phyloP scores from a whole-genome alignment of 176 grass and related monocot species.

The Dactylis glomerata region DNA sequence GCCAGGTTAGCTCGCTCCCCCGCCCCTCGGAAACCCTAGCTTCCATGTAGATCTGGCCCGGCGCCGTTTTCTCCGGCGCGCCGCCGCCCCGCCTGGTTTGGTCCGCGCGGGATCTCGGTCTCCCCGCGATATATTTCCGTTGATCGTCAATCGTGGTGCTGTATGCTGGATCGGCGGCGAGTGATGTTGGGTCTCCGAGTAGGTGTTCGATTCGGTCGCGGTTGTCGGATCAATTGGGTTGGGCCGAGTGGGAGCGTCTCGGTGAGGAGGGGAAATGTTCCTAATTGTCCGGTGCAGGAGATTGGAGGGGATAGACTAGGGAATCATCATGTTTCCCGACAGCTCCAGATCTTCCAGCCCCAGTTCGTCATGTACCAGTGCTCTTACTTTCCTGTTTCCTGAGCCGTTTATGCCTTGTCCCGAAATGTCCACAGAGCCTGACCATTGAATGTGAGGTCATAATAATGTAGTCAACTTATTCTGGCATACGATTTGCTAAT shows the following conservation, averaged over 20 bases:
- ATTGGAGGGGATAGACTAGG: neutral
- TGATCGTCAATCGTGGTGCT: neutral
- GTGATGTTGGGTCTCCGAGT: neutral
- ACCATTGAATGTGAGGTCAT: neutral
- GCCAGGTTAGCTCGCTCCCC: slow-evolving; percentile 45
- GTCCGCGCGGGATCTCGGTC: slow-evolving; percentile 3
- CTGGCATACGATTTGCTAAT: neutral
- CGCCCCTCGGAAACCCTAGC: neutral
- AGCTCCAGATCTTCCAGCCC: neutral
- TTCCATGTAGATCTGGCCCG: slow-evolving; percentile 33
- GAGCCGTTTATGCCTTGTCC: neutral
- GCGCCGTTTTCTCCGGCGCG: neutral
- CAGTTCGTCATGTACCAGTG: neutral
- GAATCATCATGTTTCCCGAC: neutral
- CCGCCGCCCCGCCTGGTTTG: neutral
- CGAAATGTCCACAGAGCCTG: neutral
- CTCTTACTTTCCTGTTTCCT: neutral
- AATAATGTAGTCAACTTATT: neutral
- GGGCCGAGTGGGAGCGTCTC: neutral
- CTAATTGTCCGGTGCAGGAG: neutral
- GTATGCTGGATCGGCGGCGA: neutral
- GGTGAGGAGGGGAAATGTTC: neutral
- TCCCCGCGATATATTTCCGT: too few species aligned
- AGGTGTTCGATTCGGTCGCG: neutral
- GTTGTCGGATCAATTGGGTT: neutral